These are phyloP conservation scores for Xylaria longipes DNA, from an alignment of 495 filamentous ascomycete genomes.

Conservation along the genomic window DNA sequence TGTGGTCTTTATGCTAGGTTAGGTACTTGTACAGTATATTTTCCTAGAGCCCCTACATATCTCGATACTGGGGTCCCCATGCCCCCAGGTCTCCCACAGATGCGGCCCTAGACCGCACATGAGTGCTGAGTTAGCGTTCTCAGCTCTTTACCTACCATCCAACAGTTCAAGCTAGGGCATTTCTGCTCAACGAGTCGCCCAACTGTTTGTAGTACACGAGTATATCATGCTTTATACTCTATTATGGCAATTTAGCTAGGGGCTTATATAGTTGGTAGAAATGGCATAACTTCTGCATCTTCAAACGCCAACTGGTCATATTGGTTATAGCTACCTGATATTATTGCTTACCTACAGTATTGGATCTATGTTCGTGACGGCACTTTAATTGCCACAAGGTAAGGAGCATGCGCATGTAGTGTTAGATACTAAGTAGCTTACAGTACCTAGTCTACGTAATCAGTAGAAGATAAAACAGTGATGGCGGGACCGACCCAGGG, in stretches of 20 bases:
- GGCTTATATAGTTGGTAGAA: background rate
- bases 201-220: background rate
- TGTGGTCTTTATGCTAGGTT: background rate
- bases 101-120: slow-evolving; percentile 4
- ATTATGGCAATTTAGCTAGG: background rate
- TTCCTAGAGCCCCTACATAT: background rate
- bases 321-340: background rate
- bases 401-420: too few relatives aligned
- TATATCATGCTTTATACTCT: background rate
- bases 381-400: background rate
- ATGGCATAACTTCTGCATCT: background rate
- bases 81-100: background rate
- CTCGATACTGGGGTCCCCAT: background rate
- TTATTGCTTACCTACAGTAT: background rate
- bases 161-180: background rate
- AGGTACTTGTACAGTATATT: too few relatives aligned
- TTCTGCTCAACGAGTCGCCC: background rate
- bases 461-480: background rate
- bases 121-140: background rate
- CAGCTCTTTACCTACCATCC: background rate
- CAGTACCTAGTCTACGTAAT: background rate
- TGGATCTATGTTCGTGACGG: background rate
- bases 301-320: background rate
- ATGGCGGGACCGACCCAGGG: slow-evolving; percentile 11
- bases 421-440: too few relatives aligned